Base-by-base conservation (phyloP, 2,329 filamentous ascomycete species). In the Sphaerostilbella broomeana region DNA sequence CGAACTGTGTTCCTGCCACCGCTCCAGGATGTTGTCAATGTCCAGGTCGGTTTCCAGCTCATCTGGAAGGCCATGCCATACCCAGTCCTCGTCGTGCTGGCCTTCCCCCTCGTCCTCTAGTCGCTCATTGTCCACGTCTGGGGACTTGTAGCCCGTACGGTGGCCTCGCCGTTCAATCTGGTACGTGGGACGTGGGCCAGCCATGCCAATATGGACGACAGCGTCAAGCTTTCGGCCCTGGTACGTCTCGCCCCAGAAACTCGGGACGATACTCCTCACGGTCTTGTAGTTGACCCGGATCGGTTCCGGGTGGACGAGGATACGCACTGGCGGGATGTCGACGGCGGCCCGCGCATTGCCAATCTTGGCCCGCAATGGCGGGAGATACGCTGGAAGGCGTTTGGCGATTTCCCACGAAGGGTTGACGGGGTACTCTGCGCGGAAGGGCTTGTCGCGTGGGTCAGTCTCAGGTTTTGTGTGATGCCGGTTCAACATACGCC, bases 121-220 rank as follows among this genome's bases (percentile, higher is more conserved):
- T 7, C 70, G 61, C 51, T 75, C 63, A 4, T 73, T 77, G 49
- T 88, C 79, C n/a, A 88, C 75, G 56, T 94, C 87, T 15, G 64
- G 64, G 50, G 81, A 72, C 13, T 64, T 62, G 61, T 94, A 94
- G 4, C 81, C 81, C 50, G 85, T 79, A 25, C 84, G 73, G 53
- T 85, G 81, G 0, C 75, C 86, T 24, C 74, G 68, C 9, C 75
- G 71, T 64, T 94, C 87, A 7, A 90, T 66, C 9, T 75, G 73
- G 58, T 90, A 94, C 50, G 76, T 60, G 11, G 77, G 51, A 59
- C 71, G 50, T 64, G 75, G 53, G 58, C 83, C 56, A 57, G 86
- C 84, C 73, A 94, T 87, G 46, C 87, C 87, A 36, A 94, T 83
- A 59, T 94, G 86, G 4, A 94, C 59, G 16, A 79, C 70, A 20